Conservation (phyloP, 306 rosid species). For the Sesbania bispinosa region DNA sequence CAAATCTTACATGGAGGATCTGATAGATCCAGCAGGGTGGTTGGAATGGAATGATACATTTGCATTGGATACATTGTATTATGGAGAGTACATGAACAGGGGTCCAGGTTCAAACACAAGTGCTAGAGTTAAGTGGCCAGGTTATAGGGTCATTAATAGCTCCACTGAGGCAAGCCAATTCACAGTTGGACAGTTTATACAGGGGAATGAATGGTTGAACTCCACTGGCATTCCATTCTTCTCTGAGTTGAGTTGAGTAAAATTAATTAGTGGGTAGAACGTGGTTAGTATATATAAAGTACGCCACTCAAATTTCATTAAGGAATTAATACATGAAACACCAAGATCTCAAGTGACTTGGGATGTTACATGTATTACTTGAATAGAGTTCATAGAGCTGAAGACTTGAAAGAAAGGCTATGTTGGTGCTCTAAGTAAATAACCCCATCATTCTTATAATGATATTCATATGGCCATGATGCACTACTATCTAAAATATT, state of each 20-base stretch:
- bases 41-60: conserved; percentile 78
- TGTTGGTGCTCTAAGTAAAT: too few relatives aligned
- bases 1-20: conserved; percentile 47
- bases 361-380: too few relatives aligned
- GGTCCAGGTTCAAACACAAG: conserved; percentile 72
- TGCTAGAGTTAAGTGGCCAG: conserved; percentile 64
- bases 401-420: too few relatives aligned
- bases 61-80: conserved; percentile 64
- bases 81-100: conserved; percentile 68
- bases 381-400: too few relatives aligned
- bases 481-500: too few relatives aligned
- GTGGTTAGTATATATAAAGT: background rate
- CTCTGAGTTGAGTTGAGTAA: conserved; percentile 20
- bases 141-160: conserved; percentile 58
- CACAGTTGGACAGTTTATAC: conserved; percentile 50
- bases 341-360: too few relatives aligned
- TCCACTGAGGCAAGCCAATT: conserved; percentile 58
- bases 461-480: too few relatives aligned
- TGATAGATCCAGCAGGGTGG: conserved; percentile 72
- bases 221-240: conserved; percentile 51
- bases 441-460: too few relatives aligned
- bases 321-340: too few relatives aligned
- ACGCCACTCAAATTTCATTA: background rate
- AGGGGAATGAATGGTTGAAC: conserved; percentile 63
- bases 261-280: background rate